A percentile compares a stretch with the other conserved stretches of the same genome.
Conservation (phyloP, 1,139 yeast species). For the Groenewaldozyma auringiensis region DNA sequence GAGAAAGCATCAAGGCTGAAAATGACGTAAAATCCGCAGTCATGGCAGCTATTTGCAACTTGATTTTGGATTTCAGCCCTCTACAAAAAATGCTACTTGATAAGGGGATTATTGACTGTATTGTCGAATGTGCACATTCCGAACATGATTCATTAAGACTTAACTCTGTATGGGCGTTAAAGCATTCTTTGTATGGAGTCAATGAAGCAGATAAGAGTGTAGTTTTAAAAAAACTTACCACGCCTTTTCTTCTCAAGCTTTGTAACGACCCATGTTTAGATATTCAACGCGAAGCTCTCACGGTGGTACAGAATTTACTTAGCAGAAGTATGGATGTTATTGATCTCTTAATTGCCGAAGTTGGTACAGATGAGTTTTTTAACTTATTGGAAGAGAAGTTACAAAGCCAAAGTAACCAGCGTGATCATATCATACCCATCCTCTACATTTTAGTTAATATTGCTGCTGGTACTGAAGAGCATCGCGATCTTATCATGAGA, state of each 20-base stretch:
- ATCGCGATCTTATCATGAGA: slow-evolving; percentile 39
- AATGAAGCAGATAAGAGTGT: slow-evolving; percentile 28
- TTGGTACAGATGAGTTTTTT: slow-evolving; percentile 29
- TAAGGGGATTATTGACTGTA: slow-evolving; percentile 46
- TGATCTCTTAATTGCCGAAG: slow-evolving; percentile 33
- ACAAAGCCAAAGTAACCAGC: slow-evolving; percentile 7
- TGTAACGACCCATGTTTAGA: slow-evolving; percentile 44
- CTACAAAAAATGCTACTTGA: slow-evolving; percentile 51
- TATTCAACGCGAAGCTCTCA: slow-evolving; percentile 61
- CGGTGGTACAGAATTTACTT: slow-evolving; percentile 65
- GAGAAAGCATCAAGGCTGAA: slow-evolving; percentile 27
- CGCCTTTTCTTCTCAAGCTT: slow-evolving; percentile 43
- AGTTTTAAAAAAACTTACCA: slow-evolving; percentile 39
- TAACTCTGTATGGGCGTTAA: slow-evolving; percentile 49
- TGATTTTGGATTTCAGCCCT: slow-evolving; percentile 74
- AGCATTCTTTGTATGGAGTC: slow-evolving; percentile 45
- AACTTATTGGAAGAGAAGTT: slow-evolving; percentile 23
- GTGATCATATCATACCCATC: slow-evolving; percentile 35
- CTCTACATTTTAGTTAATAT: slow-evolving; percentile 50
- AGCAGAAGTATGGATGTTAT: slow-evolving; percentile 55
- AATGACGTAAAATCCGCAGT: slow-evolving; percentile 49
- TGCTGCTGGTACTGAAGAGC: slow-evolving; percentile 46
- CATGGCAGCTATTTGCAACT: slow-evolving; percentile 66
- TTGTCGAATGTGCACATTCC: slow-evolving; percentile 34
- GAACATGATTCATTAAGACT: slow-evolving; percentile 34